phyloP scores from a whole-genome alignment of 768 basidiomycete genomes.

The Collybiopsis confluens region DNA sequence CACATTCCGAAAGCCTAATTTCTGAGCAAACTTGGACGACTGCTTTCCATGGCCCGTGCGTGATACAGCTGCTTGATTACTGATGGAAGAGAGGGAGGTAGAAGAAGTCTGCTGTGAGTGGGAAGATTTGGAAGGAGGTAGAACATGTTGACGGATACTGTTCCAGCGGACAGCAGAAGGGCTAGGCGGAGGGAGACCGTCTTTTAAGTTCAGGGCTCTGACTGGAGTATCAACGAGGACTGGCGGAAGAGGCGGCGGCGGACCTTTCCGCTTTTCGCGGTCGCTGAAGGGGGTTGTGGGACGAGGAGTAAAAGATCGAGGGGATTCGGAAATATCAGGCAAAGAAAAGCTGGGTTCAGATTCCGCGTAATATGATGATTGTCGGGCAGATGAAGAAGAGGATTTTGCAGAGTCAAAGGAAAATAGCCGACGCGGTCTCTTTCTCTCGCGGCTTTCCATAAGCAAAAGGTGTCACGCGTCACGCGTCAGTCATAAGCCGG shows the following conservation, averaged over 20 bases:
- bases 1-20: constrained; percentile 57
- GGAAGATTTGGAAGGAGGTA: constrained; percentile 24
- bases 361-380: constrained; percentile 7
- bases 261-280: neutral
- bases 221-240: constrained; percentile 6
- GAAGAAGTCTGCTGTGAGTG: constrained; percentile 20
- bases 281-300: neutral
- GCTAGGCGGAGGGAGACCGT: constrained; percentile 38
- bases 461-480: too few relatives aligned
- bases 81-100: constrained; percentile 20
- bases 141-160: constrained; percentile 48
- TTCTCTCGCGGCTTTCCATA: constrained; percentile 11
- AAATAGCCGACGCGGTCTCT: constrained; percentile 19
- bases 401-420: constrained; percentile 22
- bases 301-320: neutral
- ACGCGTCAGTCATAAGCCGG: too few relatives aligned
- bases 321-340: constrained; percentile 1
- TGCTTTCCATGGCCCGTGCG: constrained; percentile 17
- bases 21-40: constrained; percentile 41
- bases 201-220: constrained; percentile 36
- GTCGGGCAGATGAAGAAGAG: constrained; percentile 16
- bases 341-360: neutral
- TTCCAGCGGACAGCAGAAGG: constrained; percentile 48
- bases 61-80: constrained; percentile 13
- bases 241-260: constrained; percentile 11